These are phyloP conservation scores for Exidia glandulosa DNA, from an alignment of 768 basidiomycete species.

Conservation along the genomic window DNA sequence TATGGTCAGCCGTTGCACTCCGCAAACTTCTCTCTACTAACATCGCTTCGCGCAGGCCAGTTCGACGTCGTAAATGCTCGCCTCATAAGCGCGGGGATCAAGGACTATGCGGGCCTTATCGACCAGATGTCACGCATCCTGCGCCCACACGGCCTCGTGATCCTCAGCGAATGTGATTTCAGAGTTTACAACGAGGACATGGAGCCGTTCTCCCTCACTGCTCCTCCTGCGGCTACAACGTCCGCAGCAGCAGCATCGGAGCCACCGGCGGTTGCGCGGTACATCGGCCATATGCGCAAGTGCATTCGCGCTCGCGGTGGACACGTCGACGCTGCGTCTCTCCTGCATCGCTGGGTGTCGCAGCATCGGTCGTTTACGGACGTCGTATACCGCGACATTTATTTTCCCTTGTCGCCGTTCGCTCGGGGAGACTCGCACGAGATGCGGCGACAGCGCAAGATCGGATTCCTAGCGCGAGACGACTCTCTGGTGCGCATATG, in stretches of 20 bases:
- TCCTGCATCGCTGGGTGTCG: conserved; percentile 43
- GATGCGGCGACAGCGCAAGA: conserved; percentile 29
- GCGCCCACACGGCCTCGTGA: conserved; percentile 57
- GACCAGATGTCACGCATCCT: conserved; percentile 57
- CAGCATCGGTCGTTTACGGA: conserved; percentile 49
- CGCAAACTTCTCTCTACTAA: conserved; percentile 61
- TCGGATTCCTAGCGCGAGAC: conserved; percentile 1
- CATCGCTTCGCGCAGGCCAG: conserved; percentile 23
- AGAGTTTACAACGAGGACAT: conserved; percentile 40
- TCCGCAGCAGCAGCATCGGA: not conserved
- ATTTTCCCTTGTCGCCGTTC: conserved; percentile 49
- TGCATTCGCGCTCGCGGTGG: conserved; percentile 52
- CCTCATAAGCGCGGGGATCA: conserved; percentile 67
- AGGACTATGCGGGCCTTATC: conserved; percentile 51
- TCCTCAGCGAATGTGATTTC: conserved; percentile 62
- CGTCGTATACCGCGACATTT: conserved; percentile 46
- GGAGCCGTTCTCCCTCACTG: not conserved
- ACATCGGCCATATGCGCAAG: conserved; percentile 42
- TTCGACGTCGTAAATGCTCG: conserved; percentile 70
- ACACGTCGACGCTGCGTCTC: conserved; percentile 47
- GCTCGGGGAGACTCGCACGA: conserved; percentile 35
- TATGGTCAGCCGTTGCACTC: conserved; percentile 57
- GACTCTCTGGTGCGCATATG: conserved; percentile 2
- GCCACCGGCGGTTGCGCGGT: conserved; percentile 50
- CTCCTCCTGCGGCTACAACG: not conserved